Base-by-base conservation (phyloP, 495 filamentous ascomycete species). In the Pseudevernia furfuracea region DNA sequence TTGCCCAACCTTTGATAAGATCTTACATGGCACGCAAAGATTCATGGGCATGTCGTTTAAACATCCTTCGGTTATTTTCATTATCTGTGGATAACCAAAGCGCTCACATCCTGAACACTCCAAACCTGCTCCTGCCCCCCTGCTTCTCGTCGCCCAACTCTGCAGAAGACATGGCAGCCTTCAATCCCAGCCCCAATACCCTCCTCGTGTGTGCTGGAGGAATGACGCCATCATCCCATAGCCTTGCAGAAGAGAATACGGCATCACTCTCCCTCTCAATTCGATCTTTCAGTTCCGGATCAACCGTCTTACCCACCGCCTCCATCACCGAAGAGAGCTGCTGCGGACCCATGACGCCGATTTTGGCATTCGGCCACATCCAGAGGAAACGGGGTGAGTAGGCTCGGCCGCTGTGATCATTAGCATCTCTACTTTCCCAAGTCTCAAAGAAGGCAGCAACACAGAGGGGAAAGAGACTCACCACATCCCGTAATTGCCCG, bases 181-280 rank as follows among this genome's bases (percentile, higher is more conserved):
- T 81, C 74, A 98, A 76, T 3, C 91, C 90, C 67, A 97, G 71
- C 0, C 92, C 94, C 19, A 98, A 76, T 64, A 96, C 89, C 44
- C 80, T 77, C 74, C 94, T 80, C 49, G 94, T 97, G 71, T 97
- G 91, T 59, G 85, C 84, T 0, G 94, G 94, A 0, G 89, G 89
- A 64, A 97, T 96, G 5, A 98, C 84, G 4, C 94, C 94, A 71
- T 98, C 94, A 73, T 98, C 93, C 94, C 94, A 98, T 66, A 98
- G 72, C 61, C 95, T 83, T 23, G 94, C 94, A 44, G 84, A 88
- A 4, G 90, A 92, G 72, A 91, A 98, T 0, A 88, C 84, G 0
- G 90, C 93, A 65, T 94, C 87, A 56, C 90, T 96, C 78, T 98
- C 95, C 32, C 83, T 79, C 71, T 97, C 95, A 68, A 98, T 97